These are phyloP conservation scores for Passalora sequoiae DNA, from an alignment of 2,329 filamentous ascomycete genomes.

Conservation along the genomic window DNA sequence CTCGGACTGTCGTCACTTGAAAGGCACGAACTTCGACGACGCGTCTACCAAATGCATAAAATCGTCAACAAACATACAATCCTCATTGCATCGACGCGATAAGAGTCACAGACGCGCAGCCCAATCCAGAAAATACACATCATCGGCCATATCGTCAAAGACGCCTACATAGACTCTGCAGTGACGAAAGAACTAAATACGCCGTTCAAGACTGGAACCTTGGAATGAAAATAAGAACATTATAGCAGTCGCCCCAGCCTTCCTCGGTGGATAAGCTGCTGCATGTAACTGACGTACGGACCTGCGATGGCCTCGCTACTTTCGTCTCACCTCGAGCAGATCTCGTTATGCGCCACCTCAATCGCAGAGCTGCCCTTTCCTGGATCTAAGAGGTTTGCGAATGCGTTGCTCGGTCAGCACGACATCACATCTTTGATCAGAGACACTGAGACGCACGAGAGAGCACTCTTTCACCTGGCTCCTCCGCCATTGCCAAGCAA, in stretches of 20 bases:
- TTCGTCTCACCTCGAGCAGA: conserved; percentile 47
- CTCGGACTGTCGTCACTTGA: conserved; percentile 1
- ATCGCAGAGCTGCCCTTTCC: conserved; percentile 60
- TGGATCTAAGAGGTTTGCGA: conserved; percentile 89
- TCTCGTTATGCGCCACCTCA: conserved; percentile 45
- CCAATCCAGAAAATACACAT: no score
- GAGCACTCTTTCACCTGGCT: conserved; percentile 88
- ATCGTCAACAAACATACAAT: no score
- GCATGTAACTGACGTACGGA: background rate
- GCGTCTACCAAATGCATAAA: conserved; percentile 6
- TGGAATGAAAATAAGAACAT: no score
- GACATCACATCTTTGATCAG: conserved; percentile 94
- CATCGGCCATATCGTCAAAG: no score
- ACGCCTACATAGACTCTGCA: no score
- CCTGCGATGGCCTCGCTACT: conserved; percentile 37
- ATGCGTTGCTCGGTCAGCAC: conserved; percentile 72
- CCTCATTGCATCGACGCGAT: no score
- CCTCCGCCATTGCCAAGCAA: conserved; percentile 53
- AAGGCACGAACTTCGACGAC: background rate
- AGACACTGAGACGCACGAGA: conserved; percentile 90
- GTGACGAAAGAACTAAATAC: no score
- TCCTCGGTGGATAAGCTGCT: no score
- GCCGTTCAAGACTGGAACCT: no score
- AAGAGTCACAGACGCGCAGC: no score
- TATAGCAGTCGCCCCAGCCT: no score